Evolutionary conservation across 257 asterid genomes (phyloP), one percentile per base, ranked within the genome.

Genomic region (Echium plantagineum): DNA sequence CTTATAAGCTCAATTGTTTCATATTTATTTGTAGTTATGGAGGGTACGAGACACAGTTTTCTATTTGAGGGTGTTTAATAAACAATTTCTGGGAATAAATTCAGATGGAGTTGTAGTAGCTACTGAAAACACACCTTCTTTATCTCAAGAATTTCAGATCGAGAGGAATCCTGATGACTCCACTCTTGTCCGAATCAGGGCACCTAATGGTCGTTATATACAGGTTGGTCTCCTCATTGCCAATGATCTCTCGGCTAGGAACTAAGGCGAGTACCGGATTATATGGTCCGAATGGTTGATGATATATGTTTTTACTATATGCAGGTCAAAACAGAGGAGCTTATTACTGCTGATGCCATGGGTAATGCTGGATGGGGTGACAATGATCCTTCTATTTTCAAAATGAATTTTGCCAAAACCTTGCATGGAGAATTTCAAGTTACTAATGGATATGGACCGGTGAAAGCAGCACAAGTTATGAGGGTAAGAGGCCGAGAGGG

Each of bases 371-470:
- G 75, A 47, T 85, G 94, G 93, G 86, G 85, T 49, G 74, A 88
- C 19, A 71, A 88, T 55, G 81, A 88, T 70, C 90, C 96, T 6
- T 85, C 96, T 0, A 90, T 88, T 62, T 88, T 88, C 69, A 15
- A 66, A 52, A 9, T 83, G 52, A 61, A 67, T 49, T 71, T 67
- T 2, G 71, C 47, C 21, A 76, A 73, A 21, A 55, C 62, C 62
- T 1, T 24, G 26, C 26, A 24, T 1, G 26, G 26, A 24, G 26
- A 24, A 24, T 24, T 24, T 24, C 26, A 24, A 24, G 26, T 24
- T 1, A 85, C 96, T 8, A 88, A 85, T 66, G 96, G 94, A 3
- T 83, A 85, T 58, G 96, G 93, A 13, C 86, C 94, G 7, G 61
- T 31, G 35, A 15, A 35, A 5, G 96, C 94, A 5, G 78, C 76